Conservation (phyloP, 192 early-diverging fungal species). For the Chytriomyces hyalinus region DNA sequence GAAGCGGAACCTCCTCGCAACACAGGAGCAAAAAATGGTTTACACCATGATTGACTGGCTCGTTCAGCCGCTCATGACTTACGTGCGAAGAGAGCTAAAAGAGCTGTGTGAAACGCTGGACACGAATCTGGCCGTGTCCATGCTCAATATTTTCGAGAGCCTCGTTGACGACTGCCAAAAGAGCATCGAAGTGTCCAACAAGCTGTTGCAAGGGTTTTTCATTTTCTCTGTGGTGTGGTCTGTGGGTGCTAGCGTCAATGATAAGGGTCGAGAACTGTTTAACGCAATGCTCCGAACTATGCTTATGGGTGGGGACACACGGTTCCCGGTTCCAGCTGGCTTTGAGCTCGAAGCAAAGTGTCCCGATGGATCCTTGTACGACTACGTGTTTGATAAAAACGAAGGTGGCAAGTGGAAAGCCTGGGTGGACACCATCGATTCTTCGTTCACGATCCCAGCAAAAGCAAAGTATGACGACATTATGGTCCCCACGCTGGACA, state of each 20-base stretch:
- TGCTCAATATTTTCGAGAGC: conserved; percentile 63
- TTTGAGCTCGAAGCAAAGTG: conserved; percentile 48
- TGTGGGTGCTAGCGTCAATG: conserved; percentile 57
- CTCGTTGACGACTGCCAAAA: conserved; percentile 47
- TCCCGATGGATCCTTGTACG: conserved; percentile 59
- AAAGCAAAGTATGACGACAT: conserved; percentile 67
- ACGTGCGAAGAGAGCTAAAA: conserved; percentile 52
- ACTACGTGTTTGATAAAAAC: conserved; percentile 56
- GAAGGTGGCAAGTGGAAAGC: conserved; percentile 50
- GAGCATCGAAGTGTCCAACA: conserved; percentile 31
- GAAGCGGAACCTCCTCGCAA: conserved; percentile 36
- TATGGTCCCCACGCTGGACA: conserved; percentile 65
- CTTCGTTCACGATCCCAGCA: conserved; percentile 51
- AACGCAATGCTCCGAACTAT: conserved; percentile 40
- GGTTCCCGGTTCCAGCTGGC: conserved; percentile 38
- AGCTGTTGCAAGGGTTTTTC: conserved; percentile 55
- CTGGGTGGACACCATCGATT: conserved; percentile 58
- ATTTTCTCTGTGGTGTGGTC: conserved; percentile 61
- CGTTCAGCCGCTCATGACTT: conserved; percentile 49
- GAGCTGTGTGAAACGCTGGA: conserved; percentile 63
- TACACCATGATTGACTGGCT: conserved; percentile 56
- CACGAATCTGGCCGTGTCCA: conserved; percentile 54
- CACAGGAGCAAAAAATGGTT: conserved; percentile 52
- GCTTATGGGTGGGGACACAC: conserved; percentile 29
- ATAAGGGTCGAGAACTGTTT: conserved; percentile 54